Conservation (phyloP, 2,329 filamentous ascomycete species). For the Xylaria sp. region DNA sequence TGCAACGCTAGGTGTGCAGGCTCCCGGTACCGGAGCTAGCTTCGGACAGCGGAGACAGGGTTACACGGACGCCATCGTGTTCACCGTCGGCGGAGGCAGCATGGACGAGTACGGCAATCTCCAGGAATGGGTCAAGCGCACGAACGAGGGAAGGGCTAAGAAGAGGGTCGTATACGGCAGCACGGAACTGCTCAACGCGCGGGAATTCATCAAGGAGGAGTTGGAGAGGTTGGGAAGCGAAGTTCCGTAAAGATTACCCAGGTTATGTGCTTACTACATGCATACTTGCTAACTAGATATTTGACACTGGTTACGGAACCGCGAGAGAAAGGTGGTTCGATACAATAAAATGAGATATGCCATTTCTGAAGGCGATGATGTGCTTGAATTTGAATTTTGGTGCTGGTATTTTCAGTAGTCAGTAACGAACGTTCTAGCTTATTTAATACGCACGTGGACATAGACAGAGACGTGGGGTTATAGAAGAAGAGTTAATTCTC, state of each 20-base stretch:
- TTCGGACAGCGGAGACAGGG: constrained; percentile 93
- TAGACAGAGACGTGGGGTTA: neutral
- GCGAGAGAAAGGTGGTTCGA: constrained; percentile 1
- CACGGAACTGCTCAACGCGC: constrained; percentile 81
- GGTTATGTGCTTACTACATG: too few relatives aligned
- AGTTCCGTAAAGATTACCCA: constrained; percentile 48
- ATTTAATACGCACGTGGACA: neutral
- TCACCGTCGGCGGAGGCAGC: constrained; percentile 93
- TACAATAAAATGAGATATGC: constrained; percentile 13
- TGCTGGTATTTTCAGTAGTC: too few relatives aligned
- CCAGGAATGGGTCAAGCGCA: constrained; percentile 92
- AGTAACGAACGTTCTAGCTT: neutral
- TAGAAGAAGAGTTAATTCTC: too few relatives aligned
- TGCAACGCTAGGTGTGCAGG: constrained; percentile 58
- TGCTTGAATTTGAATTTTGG: too few relatives aligned
- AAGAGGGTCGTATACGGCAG: constrained; percentile 94
- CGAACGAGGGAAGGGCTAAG: constrained; percentile 72
- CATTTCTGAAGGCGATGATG: neutral
- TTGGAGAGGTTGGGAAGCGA: constrained; percentile 72
- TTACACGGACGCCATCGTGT: constrained; percentile 91
- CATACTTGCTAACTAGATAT: too few relatives aligned
- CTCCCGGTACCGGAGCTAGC: constrained; percentile 77
- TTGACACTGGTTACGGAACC: constrained; percentile 9
- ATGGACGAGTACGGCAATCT: constrained; percentile 99
- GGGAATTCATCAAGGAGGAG: constrained; percentile 73